Evolutionary conservation across 176 grass and related monocot species (phyloP).

Genomic region (Chrysopogon serrulatus): DNA sequence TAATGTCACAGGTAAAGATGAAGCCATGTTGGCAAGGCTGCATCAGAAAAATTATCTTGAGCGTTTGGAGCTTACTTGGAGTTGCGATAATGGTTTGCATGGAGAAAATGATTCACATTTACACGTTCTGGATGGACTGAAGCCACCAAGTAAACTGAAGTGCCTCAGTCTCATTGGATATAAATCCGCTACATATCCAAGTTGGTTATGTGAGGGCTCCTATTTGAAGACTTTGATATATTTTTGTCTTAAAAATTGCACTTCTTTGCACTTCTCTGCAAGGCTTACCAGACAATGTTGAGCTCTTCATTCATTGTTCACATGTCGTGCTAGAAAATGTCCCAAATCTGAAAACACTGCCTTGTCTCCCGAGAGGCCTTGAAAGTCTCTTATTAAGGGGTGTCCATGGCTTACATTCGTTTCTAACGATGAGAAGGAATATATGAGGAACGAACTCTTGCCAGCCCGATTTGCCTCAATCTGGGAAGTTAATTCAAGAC

Average conservation of each 20-base stretch:
- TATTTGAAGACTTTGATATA: neutral
- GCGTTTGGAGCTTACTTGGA: neutral
- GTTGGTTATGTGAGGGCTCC: neutral
- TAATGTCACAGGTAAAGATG: neutral
- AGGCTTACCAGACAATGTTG: neutral
- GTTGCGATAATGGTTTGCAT: rapidly evolving
- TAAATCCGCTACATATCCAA: neutral
- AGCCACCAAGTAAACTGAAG: neutral
- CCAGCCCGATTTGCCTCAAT: too few species aligned
- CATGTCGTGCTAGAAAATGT: rapidly evolving
- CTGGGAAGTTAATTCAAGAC: too few species aligned
- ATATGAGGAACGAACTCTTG: too few species aligned
- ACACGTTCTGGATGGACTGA: neutral
- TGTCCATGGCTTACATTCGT: constrained; percentile 8
- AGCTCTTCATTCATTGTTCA: neutral
- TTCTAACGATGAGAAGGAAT: neutral
- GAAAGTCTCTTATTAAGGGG: rapidly evolving
- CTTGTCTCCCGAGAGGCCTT: neutral
- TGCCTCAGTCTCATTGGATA: rapidly evolving
- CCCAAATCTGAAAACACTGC: neutral
- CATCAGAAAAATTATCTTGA: neutral
- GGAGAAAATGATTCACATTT: neutral
- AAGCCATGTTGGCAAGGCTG: neutral
- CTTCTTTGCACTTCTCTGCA: neutral
- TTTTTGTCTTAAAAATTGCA: neutral